Percentiles rank a stretch among this genome's conserved stretches.
Evolutionary conservation across 495 filamentous ascomycete species (phyloP).

Genomic region (Tuber calosporum): DNA sequence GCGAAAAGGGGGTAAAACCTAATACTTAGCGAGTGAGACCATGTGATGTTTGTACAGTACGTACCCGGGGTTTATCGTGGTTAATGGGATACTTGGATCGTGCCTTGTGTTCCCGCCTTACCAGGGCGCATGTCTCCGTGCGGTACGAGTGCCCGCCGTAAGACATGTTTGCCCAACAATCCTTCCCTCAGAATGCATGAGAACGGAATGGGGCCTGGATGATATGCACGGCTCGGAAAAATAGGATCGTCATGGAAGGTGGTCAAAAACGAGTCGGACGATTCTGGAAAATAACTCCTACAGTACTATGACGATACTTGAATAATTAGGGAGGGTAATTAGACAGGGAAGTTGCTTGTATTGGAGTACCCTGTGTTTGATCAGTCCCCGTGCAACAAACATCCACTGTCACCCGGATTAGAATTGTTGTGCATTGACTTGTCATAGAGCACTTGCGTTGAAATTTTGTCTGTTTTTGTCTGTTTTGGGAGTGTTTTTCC

Average conservation of each 20-base stretch:
- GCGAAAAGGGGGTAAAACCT: background rate
- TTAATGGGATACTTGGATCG: background rate
- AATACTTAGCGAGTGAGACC: background rate
- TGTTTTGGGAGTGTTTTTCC: background rate
- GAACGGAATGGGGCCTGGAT: background rate
- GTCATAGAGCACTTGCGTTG: background rate
- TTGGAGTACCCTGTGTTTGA: background rate
- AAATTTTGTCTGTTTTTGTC: background rate
- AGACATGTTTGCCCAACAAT: background rate
- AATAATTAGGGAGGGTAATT: background rate
- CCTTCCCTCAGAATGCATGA: background rate
- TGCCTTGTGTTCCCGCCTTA: background rate
- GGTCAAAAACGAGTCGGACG: background rate
- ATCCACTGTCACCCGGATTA: conserved; percentile 1
- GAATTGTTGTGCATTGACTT: background rate
- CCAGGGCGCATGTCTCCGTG: background rate
- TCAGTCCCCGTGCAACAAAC: background rate
- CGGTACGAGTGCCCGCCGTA: background rate
- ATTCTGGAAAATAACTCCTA: background rate
- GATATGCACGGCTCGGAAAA: background rate
- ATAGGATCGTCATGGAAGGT: background rate
- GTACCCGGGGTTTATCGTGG: background rate
- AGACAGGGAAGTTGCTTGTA: background rate
- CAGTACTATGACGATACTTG: background rate
- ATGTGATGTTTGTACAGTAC: background rate